Base-by-base conservation (phyloP, 2,329 filamentous ascomycete species). In the Cladobotryum mycophilum region DNA sequence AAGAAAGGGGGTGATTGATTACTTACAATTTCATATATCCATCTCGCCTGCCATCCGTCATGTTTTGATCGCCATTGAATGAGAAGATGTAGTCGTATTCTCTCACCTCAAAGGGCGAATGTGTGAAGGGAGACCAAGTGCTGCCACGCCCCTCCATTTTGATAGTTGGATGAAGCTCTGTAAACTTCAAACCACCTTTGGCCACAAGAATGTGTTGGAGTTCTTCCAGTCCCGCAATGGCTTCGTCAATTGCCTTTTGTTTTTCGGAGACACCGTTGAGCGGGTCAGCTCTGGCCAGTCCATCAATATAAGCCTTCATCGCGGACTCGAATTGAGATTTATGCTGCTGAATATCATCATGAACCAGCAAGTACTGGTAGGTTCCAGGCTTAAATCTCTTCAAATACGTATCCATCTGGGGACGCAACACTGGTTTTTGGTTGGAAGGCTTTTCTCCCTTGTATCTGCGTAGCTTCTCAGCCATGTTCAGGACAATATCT, bases 171-270 rank as follows among this genome's bases (percentile, higher is more conserved):
- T 86, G 67, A 6, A 89, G 67, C 43, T 90, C 79, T 12, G 66
- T 61, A 61, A 88, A 90, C 0, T 78, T 77, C 65, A 89, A 89
- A 2, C 78, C 88, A 1, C 79, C 82, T 51, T 75, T 80, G 4
- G 68, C 64, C 2, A 84, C 40, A 17, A 92, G 67, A 2, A 64
- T 58, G 2, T 69, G 60, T 58, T 86, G 79, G 1, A 89, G 66
- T 17, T 69, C 61, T 56, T 82, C 70, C 36, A 85, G 77, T 1
- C 78, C 72, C 0, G 61, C 55, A 13, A 84, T 67, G 13, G 79
- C 61, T 7, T 73, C 66, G 9, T 72, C 55, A 15, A 89, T 74
- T 0, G 78, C 79, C 5, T 70, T 68, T 45, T 71, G 69, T 64
- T 88, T 89, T 62, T 81, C 76, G 2, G 65, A 51, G 5, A 53